Evolutionary conservation across 164 flowering plant genomes (phyloP).

Genomic region (Vitis cinerea): DNA sequence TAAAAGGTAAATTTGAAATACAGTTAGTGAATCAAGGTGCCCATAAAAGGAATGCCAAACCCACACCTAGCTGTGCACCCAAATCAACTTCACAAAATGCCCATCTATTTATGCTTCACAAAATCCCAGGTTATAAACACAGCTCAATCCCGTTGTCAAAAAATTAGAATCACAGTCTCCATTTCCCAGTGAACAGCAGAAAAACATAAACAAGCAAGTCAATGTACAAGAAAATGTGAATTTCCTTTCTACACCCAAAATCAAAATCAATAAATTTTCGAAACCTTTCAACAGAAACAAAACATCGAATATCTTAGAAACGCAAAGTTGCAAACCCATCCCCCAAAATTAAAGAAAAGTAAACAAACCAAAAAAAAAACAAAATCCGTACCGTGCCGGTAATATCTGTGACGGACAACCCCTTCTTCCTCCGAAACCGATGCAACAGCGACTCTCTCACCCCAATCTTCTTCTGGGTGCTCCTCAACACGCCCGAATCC

Average conservation of each 20-base stretch:
- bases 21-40: too few species aligned
- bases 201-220: not conserved
- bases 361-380: not conserved
- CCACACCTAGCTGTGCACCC: too few species aligned
- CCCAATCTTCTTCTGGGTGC: slow-evolving; percentile 37
- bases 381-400: slow-evolving; percentile 53
- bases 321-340: too few species aligned
- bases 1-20: too few species aligned
- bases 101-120: too few species aligned
- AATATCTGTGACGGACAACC: slow-evolving; percentile 72
- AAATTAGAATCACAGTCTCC: too few species aligned
- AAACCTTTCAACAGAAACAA: too few species aligned
- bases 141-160: too few species aligned
- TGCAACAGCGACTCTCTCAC: slow-evolving; percentile 40
- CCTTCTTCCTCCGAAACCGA: slow-evolving; percentile 57
- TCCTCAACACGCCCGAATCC: slow-evolving; percentile 37
- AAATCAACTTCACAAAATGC: not conserved
- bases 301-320: too few species aligned
- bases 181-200: not conserved
- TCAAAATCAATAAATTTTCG: not conserved
- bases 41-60: too few species aligned
- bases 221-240: not conserved
- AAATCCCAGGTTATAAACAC: too few species aligned
- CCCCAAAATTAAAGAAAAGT: not conserved
- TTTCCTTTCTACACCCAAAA: not conserved